Conservation (phyloP, 176 grass and related monocot genomes). For the Aegilops longissima region DNA sequence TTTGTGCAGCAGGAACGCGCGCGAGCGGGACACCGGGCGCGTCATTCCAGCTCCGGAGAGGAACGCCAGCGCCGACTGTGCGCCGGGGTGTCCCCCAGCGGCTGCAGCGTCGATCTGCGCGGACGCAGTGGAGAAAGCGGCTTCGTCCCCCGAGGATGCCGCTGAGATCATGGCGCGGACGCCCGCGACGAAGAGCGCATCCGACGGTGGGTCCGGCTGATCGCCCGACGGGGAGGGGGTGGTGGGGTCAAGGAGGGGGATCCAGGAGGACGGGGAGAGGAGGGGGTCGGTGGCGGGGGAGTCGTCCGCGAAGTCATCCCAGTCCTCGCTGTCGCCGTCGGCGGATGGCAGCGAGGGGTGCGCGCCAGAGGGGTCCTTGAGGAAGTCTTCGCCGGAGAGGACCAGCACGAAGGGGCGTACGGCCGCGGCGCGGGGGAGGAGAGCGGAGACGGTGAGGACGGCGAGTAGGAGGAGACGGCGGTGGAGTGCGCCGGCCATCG, state of each 20-base stretch:
- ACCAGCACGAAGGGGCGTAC: slow-evolving; percentile 72
- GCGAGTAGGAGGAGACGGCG: slow-evolving; percentile 36
- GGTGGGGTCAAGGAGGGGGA: slow-evolving; percentile 62
- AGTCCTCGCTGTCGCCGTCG: slow-evolving; percentile 55
- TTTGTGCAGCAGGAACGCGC: slow-evolving; percentile 82
- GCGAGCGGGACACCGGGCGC: slow-evolving; percentile 59
- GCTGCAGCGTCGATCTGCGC: slow-evolving; percentile 75
- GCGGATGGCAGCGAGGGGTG: slow-evolving; percentile 44
- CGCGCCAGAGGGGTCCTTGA: slow-evolving; percentile 58
- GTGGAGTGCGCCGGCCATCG: slow-evolving; percentile 42
- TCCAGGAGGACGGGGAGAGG: slow-evolving; percentile 63
- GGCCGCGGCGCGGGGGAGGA: slow-evolving; percentile 33
- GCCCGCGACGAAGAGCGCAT: slow-evolving; percentile 57
- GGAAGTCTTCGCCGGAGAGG: slow-evolving; percentile 74
- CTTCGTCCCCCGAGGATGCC: slow-evolving; percentile 62
- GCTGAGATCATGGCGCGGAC: slow-evolving; percentile 70
- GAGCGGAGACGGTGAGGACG: background rate
- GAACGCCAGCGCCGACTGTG: slow-evolving; percentile 86
- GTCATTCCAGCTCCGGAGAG: slow-evolving; percentile 63
- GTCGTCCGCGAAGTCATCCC: slow-evolving; percentile 85
- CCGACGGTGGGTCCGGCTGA: slow-evolving; percentile 39
- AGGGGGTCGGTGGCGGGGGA: slow-evolving; percentile 37
- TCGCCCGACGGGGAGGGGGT: slow-evolving; percentile 29
- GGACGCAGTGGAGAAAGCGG: slow-evolving; percentile 57
- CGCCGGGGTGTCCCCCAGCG: slow-evolving; percentile 50